Percentiles rank a stretch among this genome's conserved stretches.
Conservation (phyloP, 1,284 basidiomycete genomes). For the Rhodotorula mucilaginosa region DNA sequence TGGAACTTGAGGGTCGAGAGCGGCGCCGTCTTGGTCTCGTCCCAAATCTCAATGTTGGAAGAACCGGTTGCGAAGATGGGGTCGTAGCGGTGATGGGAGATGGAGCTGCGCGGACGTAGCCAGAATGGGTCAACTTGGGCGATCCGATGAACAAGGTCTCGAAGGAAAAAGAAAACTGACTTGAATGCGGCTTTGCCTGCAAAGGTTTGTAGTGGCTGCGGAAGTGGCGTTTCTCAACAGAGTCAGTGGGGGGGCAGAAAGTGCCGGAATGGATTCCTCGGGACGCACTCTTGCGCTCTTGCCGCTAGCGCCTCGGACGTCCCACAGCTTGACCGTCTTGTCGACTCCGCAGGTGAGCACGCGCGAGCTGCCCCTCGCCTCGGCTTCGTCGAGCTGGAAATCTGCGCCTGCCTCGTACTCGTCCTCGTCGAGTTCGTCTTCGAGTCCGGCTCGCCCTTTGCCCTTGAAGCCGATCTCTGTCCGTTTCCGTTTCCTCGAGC, state of each 20-base stretch:
- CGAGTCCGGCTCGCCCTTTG: conserved; percentile 32
- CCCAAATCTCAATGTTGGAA: conserved; percentile 93
- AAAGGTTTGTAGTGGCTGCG: conserved; percentile 68
- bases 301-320: conserved; percentile 52
- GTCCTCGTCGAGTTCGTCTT: conserved; percentile 37
- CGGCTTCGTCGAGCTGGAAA: conserved; percentile 14
- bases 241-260: neutral
- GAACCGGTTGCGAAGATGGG: conserved; percentile 91
- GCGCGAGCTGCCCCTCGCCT: conserved; percentile 57
- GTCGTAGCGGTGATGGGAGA: conserved; percentile 88
- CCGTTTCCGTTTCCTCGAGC: conserved; percentile 34
- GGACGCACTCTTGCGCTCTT: conserved; percentile 32
- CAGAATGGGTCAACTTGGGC: conserved; percentile 10
- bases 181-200: conserved; percentile 83
- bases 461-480: conserved; percentile 35
- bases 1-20: conserved; percentile 62
- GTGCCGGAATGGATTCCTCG: neutral
- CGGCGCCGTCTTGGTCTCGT: conserved; percentile 74
- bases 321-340: conserved; percentile 88
- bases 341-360: conserved; percentile 90
- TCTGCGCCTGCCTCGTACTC: conserved; percentile 20
- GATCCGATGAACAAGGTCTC: fast-evolving
- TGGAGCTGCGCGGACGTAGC: conserved; percentile 59
- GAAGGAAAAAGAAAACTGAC: conserved; percentile 52
- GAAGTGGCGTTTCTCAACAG: conserved; percentile 32